Percentiles rank a stretch among this genome's conserved stretches.
These are phyloP conservation scores for Pythium coloratum DNA, from an alignment of 352 stramenopile species.

Conservation along the genomic window DNA sequence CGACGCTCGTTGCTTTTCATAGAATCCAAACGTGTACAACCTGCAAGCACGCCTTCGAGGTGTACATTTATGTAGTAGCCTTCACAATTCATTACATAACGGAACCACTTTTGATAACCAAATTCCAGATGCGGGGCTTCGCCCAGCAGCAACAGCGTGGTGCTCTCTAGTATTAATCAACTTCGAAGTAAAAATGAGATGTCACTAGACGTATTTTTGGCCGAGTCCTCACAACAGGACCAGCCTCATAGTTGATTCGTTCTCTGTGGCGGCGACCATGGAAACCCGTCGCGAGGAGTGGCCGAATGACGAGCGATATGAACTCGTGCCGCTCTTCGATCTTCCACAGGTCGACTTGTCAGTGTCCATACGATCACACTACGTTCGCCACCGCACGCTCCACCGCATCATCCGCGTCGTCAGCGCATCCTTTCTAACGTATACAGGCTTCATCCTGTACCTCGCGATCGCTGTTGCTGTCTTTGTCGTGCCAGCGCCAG, in stretches of 20 bases:
- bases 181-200: too few relatives aligned
- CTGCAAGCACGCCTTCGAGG: too few relatives aligned
- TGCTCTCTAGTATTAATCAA: too few relatives aligned
- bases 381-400: neutral
- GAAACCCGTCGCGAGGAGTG: neutral
- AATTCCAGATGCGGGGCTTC: too few relatives aligned
- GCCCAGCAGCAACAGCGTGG: too few relatives aligned
- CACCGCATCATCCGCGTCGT: neutral
- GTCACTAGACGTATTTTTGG: too few relatives aligned
- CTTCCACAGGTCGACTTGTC: constrained; percentile 26
- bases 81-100: too few relatives aligned
- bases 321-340: constrained; percentile 13
- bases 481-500: constrained; percentile 3
- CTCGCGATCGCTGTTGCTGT: neutral
- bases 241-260: neutral
- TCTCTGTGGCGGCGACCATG: neutral
- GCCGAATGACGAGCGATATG: neutral
- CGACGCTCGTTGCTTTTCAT: too few relatives aligned
- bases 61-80: too few relatives aligned
- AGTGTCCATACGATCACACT: constrained; percentile 21
- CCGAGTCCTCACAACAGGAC: too few relatives aligned
- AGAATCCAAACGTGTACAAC: too few relatives aligned
- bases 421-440: neutral
- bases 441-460: neutral
- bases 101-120: too few relatives aligned